Conservation (phyloP, 495 filamentous ascomycete genomes). For the Hyaloscypha bicolor region DNA sequence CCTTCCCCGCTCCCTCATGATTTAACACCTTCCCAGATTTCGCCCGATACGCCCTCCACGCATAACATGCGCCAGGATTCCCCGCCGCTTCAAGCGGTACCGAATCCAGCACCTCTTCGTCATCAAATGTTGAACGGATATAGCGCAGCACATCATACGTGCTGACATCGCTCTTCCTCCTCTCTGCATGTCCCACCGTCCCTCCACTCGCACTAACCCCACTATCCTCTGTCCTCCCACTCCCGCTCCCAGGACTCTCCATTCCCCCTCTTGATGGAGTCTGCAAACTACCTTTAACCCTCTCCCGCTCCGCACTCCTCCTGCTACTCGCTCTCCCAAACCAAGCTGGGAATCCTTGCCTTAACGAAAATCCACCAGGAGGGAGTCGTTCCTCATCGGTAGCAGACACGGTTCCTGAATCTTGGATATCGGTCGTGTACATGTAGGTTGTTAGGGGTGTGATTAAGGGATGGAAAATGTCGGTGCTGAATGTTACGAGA, state of each 20-base stretch:
- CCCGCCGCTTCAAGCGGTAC: constrained; percentile 80
- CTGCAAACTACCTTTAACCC: constrained; percentile 3
- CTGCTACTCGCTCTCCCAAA: constrained; percentile 52
- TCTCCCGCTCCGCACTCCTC: constrained; percentile 16
- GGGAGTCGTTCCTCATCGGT: constrained; percentile 79
- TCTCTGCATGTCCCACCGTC: constrained; percentile 25
- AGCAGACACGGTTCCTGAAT: constrained; percentile 73
- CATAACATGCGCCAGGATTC: constrained; percentile 88
- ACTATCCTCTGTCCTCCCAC: constrained; percentile 18
- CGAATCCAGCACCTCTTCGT: constrained; percentile 72
- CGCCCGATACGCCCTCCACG: constrained; percentile 73
- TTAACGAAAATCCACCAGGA: constrained; percentile 83
- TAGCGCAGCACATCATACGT: constrained; percentile 73
- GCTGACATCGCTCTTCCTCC: constrained; percentile 33
- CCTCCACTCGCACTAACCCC: constrained; percentile 16
- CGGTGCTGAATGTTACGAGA: constrained; percentile 81
- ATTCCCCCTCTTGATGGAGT: constrained; percentile 24
- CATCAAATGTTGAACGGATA: constrained; percentile 78
- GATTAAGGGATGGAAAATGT: constrained; percentile 93
- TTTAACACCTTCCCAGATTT: constrained; percentile 31
- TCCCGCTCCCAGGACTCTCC: constrained; percentile 14
- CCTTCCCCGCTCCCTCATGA: constrained; percentile 21
- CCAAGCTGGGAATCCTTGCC: constrained; percentile 90
- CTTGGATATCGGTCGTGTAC: constrained; percentile 73
- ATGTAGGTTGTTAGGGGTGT: constrained; percentile 89